Percentiles rank a stretch among this genome's conserved stretches.
Evolutionary conservation across 73 alveolate genomes (phyloP).

Genomic region (Tetrahymena borealis): DNA sequence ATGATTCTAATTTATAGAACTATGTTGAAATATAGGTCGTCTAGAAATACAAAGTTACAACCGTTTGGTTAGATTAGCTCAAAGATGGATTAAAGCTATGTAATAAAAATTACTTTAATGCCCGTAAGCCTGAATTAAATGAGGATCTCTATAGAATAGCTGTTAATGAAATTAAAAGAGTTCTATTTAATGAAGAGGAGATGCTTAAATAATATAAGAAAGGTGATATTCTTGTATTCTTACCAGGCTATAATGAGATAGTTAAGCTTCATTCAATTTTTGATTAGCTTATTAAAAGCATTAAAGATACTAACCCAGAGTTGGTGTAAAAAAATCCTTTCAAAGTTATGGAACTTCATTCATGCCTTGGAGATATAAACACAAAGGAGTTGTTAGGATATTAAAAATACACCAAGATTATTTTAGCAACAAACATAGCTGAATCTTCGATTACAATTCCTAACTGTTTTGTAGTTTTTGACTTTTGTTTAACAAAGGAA

Average conservation of each 20-base stretch:
- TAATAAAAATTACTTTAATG: conserved; percentile 9
- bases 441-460: conserved; percentile 96
- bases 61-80: conserved; percentile 36
- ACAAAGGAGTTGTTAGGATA: conserved; percentile 23
- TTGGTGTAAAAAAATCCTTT: conserved; percentile 21
- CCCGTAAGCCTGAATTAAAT: not conserved
- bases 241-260: conserved; percentile 87
- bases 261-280: conserved; percentile 4
- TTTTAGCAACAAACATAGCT: conserved; percentile 95
- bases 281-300: conserved; percentile 38
- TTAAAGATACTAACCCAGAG: conserved; percentile 32
- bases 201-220: conserved; percentile 43
- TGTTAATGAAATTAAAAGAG: conserved; percentile 4
- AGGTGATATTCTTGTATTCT: conserved; percentile 69
- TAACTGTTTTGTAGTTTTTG: conserved; percentile 87
- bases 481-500: conserved; percentile 91
- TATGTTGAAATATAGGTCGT: not conserved
- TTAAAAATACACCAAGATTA: conserved; percentile 74
- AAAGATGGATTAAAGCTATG: conserved; percentile 9
- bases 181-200: not conserved
- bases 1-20: not conserved
- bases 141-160: conserved; percentile 8
- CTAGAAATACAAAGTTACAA: not conserved
- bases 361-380: conserved; percentile 41
- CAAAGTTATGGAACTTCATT: conserved; percentile 58